phyloP scores from a whole-genome alignment of 495 filamentous ascomycete species.

The Talaromyces borbonicus region DNA sequence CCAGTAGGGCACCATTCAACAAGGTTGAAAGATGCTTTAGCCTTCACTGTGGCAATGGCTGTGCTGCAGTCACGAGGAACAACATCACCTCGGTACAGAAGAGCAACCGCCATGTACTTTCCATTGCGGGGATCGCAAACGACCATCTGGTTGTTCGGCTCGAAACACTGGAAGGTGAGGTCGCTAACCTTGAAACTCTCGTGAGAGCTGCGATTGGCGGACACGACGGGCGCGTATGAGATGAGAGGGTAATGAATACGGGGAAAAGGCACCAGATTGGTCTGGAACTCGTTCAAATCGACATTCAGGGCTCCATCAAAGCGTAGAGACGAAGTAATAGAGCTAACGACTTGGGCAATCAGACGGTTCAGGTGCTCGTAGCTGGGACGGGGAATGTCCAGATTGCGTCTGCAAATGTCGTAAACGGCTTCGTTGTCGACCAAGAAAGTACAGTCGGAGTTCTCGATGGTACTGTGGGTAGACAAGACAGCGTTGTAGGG shows the following conservation, averaged over 20 bases:
- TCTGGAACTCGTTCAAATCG: slow-evolving; percentile 91
- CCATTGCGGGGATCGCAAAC: slow-evolving; percentile 86
- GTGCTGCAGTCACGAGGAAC: slow-evolving; percentile 76
- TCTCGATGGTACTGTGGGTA: slow-evolving; percentile 89
- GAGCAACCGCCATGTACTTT: slow-evolving; percentile 90
- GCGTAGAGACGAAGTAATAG: slow-evolving; percentile 80
- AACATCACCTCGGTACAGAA: slow-evolving; percentile 84
- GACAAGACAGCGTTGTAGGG: slow-evolving; percentile 89
- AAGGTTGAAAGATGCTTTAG: slow-evolving; percentile 80
- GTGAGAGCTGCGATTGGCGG: slow-evolving; percentile 69
- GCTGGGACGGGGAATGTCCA: slow-evolving; percentile 78
- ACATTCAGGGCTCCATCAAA: slow-evolving; percentile 90
- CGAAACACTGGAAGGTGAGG: slow-evolving; percentile 83
- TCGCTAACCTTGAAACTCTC: slow-evolving; percentile 89
- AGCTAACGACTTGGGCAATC: slow-evolving; percentile 86
- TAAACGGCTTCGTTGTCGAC: slow-evolving; percentile 93
- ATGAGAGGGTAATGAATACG: slow-evolving; percentile 90
- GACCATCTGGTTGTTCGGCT: slow-evolving; percentile 95
- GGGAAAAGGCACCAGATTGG: slow-evolving; percentile 84
- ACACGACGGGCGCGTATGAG: slow-evolving; percentile 80
- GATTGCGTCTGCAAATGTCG: slow-evolving; percentile 81
- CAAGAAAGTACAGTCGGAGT: slow-evolving; percentile 86
- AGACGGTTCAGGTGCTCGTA: slow-evolving; percentile 86
- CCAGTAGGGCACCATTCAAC: slow-evolving; percentile 96
- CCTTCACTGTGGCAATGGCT: slow-evolving; percentile 73